A percentile compares a stretch with the other conserved stretches of the same genome.
Evolutionary conservation across 2,329 filamentous ascomycete species (phyloP).

Genomic region (Diaporthe batatas): DNA sequence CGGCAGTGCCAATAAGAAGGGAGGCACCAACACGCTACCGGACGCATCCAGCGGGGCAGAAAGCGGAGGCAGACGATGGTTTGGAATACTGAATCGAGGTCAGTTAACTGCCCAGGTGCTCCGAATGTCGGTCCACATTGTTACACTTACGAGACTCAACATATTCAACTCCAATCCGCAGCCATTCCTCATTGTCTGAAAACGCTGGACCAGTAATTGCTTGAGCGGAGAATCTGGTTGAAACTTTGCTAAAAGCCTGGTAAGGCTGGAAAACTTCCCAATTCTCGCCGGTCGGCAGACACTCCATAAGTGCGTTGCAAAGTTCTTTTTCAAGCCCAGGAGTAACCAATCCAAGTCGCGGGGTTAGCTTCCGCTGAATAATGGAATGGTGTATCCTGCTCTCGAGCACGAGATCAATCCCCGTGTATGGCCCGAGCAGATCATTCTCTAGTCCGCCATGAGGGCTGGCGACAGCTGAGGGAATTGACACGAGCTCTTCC

Average conservation of each 20-base stretch:
- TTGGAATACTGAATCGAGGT: neutral
- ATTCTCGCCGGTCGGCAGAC: neutral
- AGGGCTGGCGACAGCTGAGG: neutral
- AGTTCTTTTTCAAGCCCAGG: neutral
- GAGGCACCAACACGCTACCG: neutral
- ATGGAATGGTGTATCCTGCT: constrained; percentile 13
- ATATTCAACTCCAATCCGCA: neutral
- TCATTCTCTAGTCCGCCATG: constrained; percentile 6
- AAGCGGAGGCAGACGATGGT: neutral
- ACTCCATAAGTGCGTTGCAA: neutral
- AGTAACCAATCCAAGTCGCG: neutral
- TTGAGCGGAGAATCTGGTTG: constrained; percentile 1
- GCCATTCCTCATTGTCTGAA: neutral
- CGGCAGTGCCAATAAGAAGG: constrained; percentile 13
- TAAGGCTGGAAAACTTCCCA: constrained; percentile 6
- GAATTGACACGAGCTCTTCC: neutral
- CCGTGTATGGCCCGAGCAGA: neutral
- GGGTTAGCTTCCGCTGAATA: constrained; percentile 12
- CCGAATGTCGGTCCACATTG: neutral
- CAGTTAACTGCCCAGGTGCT: no score
- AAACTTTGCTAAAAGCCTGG: neutral
- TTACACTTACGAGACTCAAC: neutral
- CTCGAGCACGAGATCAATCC: neutral
- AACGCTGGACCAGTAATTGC: constrained; percentile 11
- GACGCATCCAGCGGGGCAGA: neutral